These are phyloP conservation scores for Berkeleyomyces rouxiae DNA, from an alignment of 2,329 filamentous ascomycete species.

Conservation along the genomic window DNA sequence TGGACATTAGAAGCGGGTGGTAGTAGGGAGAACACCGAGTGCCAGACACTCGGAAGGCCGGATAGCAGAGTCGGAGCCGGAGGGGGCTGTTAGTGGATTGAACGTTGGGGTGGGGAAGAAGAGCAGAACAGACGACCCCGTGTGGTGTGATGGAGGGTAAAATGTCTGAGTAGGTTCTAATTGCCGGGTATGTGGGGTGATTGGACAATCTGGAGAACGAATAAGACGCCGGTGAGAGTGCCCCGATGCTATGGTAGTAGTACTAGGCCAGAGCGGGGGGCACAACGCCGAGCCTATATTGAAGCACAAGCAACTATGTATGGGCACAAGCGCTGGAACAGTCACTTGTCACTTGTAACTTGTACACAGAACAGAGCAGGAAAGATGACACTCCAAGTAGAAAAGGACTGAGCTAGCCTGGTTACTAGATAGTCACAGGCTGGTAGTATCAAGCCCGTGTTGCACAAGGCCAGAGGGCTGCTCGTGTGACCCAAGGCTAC, in stretches of 20 bases:
- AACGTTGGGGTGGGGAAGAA: not conserved
- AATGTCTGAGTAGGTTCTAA: not conserved
- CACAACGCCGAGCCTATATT: not conserved
- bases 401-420: not conserved
- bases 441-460: not conserved
- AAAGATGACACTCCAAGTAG: not conserved
- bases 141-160: not conserved
- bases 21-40: not conserved
- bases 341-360: too few species aligned
- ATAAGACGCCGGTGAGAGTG: not conserved
- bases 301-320: not conserved
- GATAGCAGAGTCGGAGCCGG: not conserved
- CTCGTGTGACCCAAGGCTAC: not conserved
- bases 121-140: not conserved
- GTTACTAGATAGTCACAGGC: not conserved
- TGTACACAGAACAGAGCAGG: not conserved
- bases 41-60: not conserved
- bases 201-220: not conserved
- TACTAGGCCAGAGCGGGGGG: not conserved
- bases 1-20: not conserved
- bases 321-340: not conserved
- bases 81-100: not conserved
- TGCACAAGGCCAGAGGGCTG: not conserved
- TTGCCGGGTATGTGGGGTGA: not conserved
- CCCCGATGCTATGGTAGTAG: not conserved